Conservation (phyloP, 805 yeast genomes). For the Lipomyces sp. region DNA sequence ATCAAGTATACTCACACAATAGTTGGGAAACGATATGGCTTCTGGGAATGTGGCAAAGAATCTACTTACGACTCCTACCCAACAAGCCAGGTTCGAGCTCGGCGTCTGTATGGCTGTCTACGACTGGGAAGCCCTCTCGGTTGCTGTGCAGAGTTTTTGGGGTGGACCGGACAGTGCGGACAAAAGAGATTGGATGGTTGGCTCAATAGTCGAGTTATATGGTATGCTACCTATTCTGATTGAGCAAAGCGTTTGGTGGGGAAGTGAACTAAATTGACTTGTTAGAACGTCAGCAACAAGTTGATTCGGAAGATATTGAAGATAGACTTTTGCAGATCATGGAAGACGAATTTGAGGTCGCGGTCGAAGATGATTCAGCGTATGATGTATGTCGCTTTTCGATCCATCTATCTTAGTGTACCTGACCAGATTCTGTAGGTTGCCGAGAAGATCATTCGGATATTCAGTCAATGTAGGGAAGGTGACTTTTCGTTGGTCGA, state of each 20-base stretch:
- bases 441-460: slow-evolving; percentile 66
- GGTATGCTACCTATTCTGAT: slow-evolving; percentile 35
- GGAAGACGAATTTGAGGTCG: slow-evolving; percentile 92
- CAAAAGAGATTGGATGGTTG: slow-evolving; percentile 94
- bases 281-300: slow-evolving; percentile 47
- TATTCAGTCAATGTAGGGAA: slow-evolving; percentile 66
- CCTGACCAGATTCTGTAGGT: slow-evolving; percentile 46
- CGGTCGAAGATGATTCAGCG: slow-evolving; percentile 88
- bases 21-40: slow-evolving; percentile 13
- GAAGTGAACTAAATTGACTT: not conserved
- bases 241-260: not conserved
- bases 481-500: slow-evolving; percentile 63
- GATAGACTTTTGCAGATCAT: slow-evolving; percentile 84
- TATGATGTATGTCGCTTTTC: slow-evolving; percentile 45
- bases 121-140: slow-evolving; percentile 83
- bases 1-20: not conserved
- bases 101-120: slow-evolving; percentile 93
- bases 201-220: slow-evolving; percentile 79
- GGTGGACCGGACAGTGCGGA: slow-evolving; percentile 92
- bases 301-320: slow-evolving; percentile 80
- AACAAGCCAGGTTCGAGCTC: slow-evolving; percentile 84
- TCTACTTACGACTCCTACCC: slow-evolving; percentile 41
- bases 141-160: slow-evolving; percentile 92
- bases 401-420: not conserved
- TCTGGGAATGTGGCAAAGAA: slow-evolving; percentile 16